Evolutionary conservation across 768 basidiomycete genomes (phyloP).

Genomic region (Kwoniella shandongensis): DNA sequence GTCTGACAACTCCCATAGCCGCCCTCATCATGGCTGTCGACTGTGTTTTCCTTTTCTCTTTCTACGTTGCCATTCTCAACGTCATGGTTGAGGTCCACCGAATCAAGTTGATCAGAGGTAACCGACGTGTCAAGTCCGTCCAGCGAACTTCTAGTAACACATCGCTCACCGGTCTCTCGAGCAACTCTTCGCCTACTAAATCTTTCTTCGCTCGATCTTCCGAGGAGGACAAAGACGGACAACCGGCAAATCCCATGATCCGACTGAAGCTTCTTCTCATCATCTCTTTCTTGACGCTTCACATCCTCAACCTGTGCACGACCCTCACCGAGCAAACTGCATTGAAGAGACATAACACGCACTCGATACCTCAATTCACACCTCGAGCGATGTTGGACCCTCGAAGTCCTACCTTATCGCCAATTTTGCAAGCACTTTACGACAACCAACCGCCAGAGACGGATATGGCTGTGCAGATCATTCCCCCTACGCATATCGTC

Average conservation of each 20-base stretch:
- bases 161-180: constrained; percentile 45
- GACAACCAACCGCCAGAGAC: constrained; percentile 48
- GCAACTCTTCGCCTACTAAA: constrained; percentile 9
- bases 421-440: constrained; percentile 64
- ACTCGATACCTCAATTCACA: constrained; percentile 35
- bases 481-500: constrained; percentile 44
- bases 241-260: constrained; percentile 75
- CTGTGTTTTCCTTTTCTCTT: constrained; percentile 83
- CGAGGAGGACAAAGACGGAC: constrained; percentile 49
- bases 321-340: constrained; percentile 75
- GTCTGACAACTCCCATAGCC: background rate
- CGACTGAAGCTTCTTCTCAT: constrained; percentile 88
- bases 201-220: constrained; percentile 12
- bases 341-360: constrained; percentile 57
- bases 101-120: constrained; percentile 57
- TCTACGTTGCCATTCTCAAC: constrained; percentile 82
- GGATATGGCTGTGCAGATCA: constrained; percentile 43
- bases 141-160: constrained; percentile 37
- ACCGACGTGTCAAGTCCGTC: constrained; percentile 46
- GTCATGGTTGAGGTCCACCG: constrained; percentile 83
- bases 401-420: constrained; percentile 62
- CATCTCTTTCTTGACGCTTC: constrained; percentile 83
- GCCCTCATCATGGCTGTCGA: constrained; percentile 68
- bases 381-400: constrained; percentile 62
- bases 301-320: constrained; percentile 88